Conservation (phyloP, 805 yeast genomes). For the Saturnispora sanitii region DNA sequence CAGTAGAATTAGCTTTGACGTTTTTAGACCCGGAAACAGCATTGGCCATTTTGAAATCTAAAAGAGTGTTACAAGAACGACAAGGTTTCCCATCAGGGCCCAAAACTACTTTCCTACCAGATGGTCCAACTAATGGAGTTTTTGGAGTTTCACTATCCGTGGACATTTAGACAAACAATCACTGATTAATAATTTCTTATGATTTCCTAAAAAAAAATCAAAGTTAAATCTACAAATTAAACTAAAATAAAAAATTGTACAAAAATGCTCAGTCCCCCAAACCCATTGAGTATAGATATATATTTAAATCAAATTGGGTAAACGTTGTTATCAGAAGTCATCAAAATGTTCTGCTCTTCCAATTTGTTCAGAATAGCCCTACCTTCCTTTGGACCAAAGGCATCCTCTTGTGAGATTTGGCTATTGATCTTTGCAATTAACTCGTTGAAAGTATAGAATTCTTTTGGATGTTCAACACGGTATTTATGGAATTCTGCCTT, state of each 20-base stretch:
- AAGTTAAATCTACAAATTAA: slow-evolving; percentile 1
- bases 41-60: slow-evolving; percentile 66
- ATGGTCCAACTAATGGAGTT: slow-evolving; percentile 39
- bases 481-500: slow-evolving; percentile 38
- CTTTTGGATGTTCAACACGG: slow-evolving; percentile 30
- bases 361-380: slow-evolving; percentile 34
- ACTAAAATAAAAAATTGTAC: background rate
- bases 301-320: slow-evolving; percentile 30
- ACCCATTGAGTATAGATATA: background rate
- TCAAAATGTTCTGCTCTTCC: slow-evolving; percentile 36
- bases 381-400: slow-evolving; percentile 35
- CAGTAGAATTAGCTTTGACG: slow-evolving; percentile 9
- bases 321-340: slow-evolving; percentile 39
- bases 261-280: background rate
- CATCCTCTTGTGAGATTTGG: slow-evolving; percentile 35
- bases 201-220: background rate
- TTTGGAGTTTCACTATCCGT: slow-evolving; percentile 6
- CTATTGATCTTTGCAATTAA: slow-evolving; percentile 20
- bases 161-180: slow-evolving; percentile 5
- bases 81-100: slow-evolving; percentile 97
- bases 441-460: slow-evolving; percentile 23
- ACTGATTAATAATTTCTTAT: background rate
- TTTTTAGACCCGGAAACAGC: slow-evolving; percentile 14
- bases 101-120: slow-evolving; percentile 61
- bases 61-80: slow-evolving; percentile 75